phyloP scores from a whole-genome alignment of 257 asterid genomes.

The Salvia hispanica region DNA sequence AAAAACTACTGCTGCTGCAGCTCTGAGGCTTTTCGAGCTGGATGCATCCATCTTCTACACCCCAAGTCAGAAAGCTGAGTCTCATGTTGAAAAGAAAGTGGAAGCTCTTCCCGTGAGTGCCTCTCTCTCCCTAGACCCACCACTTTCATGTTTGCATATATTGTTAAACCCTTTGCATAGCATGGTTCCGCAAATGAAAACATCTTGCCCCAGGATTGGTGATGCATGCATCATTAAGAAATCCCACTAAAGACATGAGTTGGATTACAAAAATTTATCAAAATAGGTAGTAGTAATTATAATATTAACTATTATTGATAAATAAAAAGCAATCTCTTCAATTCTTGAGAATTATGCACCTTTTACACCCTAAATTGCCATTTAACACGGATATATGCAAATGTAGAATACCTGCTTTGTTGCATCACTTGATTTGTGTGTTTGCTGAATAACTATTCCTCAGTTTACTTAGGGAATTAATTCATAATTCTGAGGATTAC shows the following conservation, averaged over 20 bases:
- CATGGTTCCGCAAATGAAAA: neutral
- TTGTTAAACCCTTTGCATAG: neutral
- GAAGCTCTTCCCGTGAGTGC: conserved; percentile 74
- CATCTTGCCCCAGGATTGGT: neutral
- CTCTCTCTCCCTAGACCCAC: conserved; percentile 16
- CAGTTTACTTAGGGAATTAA: neutral
- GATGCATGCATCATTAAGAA: neutral
- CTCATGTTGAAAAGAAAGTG: conserved; percentile 47
- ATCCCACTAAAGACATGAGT: neutral
- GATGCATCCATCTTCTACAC: conserved; percentile 69
- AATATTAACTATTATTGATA: neutral
- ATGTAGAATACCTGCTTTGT: neutral
- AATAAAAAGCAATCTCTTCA: no score
- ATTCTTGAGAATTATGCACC: neutral
- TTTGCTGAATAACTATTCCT: neutral
- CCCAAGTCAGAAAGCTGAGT: conserved; percentile 60
- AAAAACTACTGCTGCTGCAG: conserved; percentile 78
- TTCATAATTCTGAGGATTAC: neutral
- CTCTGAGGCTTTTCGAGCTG: conserved; percentile 86
- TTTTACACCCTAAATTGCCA: no score
- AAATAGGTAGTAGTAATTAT: no score
- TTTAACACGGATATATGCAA: neutral
- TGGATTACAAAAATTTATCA: neutral
- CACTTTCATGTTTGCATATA: neutral
- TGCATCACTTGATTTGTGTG: neutral